These are phyloP conservation scores for Sindora glabra DNA, from an alignment of 306 rosid species.

Conservation along the genomic window DNA sequence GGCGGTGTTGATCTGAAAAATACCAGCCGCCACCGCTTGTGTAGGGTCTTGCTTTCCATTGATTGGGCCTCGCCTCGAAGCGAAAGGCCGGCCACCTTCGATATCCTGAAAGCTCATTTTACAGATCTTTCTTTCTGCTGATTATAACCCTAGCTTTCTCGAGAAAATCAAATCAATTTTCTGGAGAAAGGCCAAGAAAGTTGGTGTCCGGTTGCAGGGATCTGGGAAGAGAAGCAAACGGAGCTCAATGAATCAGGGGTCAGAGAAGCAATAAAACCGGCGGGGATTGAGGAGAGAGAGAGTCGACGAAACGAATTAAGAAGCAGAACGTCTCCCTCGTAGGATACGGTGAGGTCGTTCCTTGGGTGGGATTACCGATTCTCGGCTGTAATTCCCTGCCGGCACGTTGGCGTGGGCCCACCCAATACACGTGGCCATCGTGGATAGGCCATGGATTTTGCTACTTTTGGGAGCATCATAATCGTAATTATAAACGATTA, in stretches of 20 bases:
- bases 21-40: conserved; percentile 88
- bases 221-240: conserved; percentile 10
- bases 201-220: conserved; percentile 17
- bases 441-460: background rate
- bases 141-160: conserved; percentile 25
- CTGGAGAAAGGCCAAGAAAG: conserved; percentile 12
- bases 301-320: background rate
- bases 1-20: conserved; percentile 99
- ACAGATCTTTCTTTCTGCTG: background rate
- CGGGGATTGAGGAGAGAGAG: conserved; percentile 10
- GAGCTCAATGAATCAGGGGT: conserved; percentile 18
- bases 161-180: conserved; percentile 21
- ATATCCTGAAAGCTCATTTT: conserved; percentile 90
- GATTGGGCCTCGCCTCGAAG: conserved; percentile 47
- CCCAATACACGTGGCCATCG: conserved; percentile 8
- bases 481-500: background rate
- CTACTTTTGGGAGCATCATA: background rate
- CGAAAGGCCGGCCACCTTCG: conserved; percentile 65
- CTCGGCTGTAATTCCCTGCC: conserved; percentile 8
- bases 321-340: background rate
- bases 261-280: conserved; percentile 18
- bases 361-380: background rate
- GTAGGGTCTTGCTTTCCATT: conserved; percentile 81
- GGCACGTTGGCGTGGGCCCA: conserved; percentile 29
- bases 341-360: conserved; percentile 7